Evolutionary conservation across 1,284 basidiomycete genomes (phyloP).

Genomic region (Mrakiaceae sp.): DNA sequence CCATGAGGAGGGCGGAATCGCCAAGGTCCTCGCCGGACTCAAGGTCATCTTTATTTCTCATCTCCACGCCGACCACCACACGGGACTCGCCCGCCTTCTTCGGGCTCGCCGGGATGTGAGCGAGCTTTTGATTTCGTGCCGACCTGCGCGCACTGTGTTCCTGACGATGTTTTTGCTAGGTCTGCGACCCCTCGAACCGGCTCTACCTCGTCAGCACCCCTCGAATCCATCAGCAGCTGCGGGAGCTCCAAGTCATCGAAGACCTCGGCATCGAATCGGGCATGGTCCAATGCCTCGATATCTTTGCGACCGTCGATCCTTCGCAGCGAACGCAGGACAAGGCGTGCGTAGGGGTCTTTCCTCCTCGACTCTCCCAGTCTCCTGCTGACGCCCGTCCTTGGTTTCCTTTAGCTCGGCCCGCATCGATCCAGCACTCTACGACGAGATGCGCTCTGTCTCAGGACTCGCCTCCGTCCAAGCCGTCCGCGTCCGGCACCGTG

Average conservation of each 20-base stretch:
- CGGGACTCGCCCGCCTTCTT: constrained; percentile 65
- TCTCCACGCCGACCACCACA: constrained; percentile 86
- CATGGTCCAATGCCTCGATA: background rate
- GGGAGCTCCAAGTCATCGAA: constrained; percentile 24
- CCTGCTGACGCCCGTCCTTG: too few relatives aligned
- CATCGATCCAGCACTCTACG: background rate
- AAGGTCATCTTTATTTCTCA: constrained; percentile 80
- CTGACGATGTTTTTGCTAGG: constrained; percentile 32
- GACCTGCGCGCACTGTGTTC: constrained; percentile 36
- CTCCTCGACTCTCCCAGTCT: too few relatives aligned
- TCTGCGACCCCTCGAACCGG: constrained; percentile 33
- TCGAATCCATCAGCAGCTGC: constrained; percentile 33
- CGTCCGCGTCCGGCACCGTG: constrained; percentile 61
- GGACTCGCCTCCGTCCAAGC: constrained; percentile 40
- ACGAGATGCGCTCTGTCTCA: background rate
- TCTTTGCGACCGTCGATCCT: background rate
- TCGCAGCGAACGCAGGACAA: too few relatives aligned
- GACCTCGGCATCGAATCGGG: background rate
- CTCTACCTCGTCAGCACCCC: constrained; percentile 54
- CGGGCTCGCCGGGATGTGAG: constrained; percentile 54
- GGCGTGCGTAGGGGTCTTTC: too few relatives aligned
- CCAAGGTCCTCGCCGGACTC: constrained; percentile 49
- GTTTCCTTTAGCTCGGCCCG: too few relatives aligned
- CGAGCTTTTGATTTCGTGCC: constrained; percentile 1
- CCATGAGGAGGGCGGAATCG: constrained; percentile 14